Evolutionary conservation across 495 filamentous ascomycete genomes (phyloP).

Genomic region (Lophiostoma macrostomum): DNA sequence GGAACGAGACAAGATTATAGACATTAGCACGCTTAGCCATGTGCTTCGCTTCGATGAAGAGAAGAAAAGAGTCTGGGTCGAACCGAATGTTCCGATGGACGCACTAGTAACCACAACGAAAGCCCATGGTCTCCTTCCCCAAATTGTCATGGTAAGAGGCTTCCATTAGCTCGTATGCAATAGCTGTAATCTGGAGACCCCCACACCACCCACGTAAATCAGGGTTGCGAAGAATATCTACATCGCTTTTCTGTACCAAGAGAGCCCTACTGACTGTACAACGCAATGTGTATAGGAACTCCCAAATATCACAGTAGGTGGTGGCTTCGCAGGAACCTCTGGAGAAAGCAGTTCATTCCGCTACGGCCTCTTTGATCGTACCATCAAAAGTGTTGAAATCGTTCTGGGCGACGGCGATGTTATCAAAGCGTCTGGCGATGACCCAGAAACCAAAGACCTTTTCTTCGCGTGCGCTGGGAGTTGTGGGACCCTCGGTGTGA

Average conservation of each 20-base stretch:
- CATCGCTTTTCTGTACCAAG: too few species aligned
- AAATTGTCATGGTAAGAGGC: conserved; percentile 60
- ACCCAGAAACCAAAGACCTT: conserved; percentile 45
- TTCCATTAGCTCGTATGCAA: too few species aligned
- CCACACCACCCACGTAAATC: too few species aligned
- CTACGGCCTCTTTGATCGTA: conserved; percentile 59
- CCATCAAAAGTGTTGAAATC: conserved; percentile 54
- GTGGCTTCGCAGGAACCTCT: conserved; percentile 59
- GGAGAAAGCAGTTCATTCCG: conserved; percentile 58
- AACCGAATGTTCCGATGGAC: conserved; percentile 68
- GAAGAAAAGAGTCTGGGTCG: conserved; percentile 48
- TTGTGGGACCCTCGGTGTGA: conserved; percentile 56
- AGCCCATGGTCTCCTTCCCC: conserved; percentile 51
- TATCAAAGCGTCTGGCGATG: conserved; percentile 39
- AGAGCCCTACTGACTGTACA: too few species aligned
- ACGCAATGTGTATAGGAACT: too few species aligned
- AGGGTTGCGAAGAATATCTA: too few species aligned
- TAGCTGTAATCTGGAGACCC: too few species aligned
- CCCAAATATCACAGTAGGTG: conserved; percentile 62
- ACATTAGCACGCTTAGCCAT: conserved; percentile 47
- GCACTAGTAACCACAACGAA: conserved; percentile 52
- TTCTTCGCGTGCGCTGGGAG: conserved; percentile 55
- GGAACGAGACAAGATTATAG: conserved; percentile 49
- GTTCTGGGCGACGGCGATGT: conserved; percentile 56
- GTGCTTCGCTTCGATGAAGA: conserved; percentile 43